Evolutionary conservation across 2,329 filamentous ascomycete species (phyloP).

Genomic region (Trichocomaceae sp.): DNA sequence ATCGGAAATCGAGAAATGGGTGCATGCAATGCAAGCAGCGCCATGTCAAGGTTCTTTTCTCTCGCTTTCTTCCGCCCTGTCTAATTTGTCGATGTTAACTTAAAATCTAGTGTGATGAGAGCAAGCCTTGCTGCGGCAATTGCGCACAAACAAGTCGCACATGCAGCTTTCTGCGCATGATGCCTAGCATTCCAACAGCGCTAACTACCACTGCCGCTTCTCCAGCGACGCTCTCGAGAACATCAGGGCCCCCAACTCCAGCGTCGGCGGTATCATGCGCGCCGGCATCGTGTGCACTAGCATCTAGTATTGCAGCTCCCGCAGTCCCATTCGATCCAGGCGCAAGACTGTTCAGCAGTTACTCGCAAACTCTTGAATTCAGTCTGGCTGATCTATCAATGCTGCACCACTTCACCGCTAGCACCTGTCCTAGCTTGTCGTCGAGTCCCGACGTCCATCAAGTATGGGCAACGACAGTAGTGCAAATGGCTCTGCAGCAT

Average conservation of each 20-base stretch:
- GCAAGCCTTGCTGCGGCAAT: constrained; percentile 11
- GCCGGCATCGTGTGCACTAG: background rate
- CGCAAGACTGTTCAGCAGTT: background rate
- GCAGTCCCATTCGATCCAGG: background rate
- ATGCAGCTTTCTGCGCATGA: constrained; percentile 13
- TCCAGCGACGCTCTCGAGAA: background rate
- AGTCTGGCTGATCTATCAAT: constrained; percentile 29
- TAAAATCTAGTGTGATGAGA: constrained; percentile 13
- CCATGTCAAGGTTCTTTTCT: constrained; percentile 15
- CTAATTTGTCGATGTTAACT: background rate
- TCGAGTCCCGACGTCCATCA: constrained; percentile 12
- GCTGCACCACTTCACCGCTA: constrained; percentile 32
- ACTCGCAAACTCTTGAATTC: constrained; percentile 6
- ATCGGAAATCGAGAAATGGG: constrained; percentile 15
- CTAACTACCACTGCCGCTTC: background rate
- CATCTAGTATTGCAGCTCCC: background rate
- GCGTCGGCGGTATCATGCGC: background rate
- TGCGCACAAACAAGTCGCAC: constrained; percentile 10
- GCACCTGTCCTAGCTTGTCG: constrained; percentile 17
- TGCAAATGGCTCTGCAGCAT: constrained; percentile 22
- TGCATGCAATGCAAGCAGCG: constrained; percentile 16
- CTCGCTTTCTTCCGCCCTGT: background rate
- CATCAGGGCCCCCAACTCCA: background rate
- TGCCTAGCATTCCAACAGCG: constrained; percentile 9
- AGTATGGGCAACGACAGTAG: constrained; percentile 22